Evolutionary conservation across 2,329 filamentous ascomycete genomes (phyloP).

Genomic region (Furcasterigmium sp.): DNA sequence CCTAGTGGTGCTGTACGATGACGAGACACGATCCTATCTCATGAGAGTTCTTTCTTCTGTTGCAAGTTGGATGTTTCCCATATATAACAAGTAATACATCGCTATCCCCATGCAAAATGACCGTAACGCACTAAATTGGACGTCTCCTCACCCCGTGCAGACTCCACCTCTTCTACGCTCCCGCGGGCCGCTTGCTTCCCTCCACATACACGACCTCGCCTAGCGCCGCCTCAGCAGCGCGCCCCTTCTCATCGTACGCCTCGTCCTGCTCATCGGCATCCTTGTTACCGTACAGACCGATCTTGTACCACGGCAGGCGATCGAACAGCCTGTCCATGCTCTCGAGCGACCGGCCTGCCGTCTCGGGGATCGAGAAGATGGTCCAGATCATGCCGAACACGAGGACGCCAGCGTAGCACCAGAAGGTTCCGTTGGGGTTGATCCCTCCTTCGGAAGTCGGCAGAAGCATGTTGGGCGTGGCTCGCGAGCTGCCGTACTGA

Average conservation of each 20-base stretch:
- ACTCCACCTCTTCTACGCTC: too few relatives aligned
- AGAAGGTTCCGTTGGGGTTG: slow-evolving; percentile 54
- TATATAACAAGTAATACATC: too few relatives aligned
- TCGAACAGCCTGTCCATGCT: slow-evolving; percentile 61
- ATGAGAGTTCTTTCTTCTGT: too few relatives aligned
- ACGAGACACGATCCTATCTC: too few relatives aligned
- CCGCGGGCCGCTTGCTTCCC: too few relatives aligned
- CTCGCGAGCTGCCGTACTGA: slow-evolving; percentile 62
- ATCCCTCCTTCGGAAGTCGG: slow-evolving; percentile 26
- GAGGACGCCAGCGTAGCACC: slow-evolving; percentile 49
- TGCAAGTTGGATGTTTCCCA: too few relatives aligned
- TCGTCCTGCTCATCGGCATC: slow-evolving; percentile 25
- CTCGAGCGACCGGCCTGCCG: slow-evolving; percentile 50
- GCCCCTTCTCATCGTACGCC: slow-evolving; percentile 38
- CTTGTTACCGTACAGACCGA: slow-evolving; percentile 44
- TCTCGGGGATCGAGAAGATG: slow-evolving; percentile 62
- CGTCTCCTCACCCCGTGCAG: too few relatives aligned
- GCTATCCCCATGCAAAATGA: too few relatives aligned
- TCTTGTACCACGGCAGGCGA: slow-evolving; percentile 63
- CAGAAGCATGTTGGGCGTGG: slow-evolving; percentile 61
- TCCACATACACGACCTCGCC: slow-evolving; percentile 8
- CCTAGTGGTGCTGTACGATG: too few relatives aligned
- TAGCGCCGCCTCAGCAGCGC: slow-evolving; percentile 23
- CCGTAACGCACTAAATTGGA: too few relatives aligned
- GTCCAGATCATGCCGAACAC: slow-evolving; percentile 53